Base-by-base conservation (phyloP, 257 asterid genomes). In the Cinchona pubescens region DNA sequence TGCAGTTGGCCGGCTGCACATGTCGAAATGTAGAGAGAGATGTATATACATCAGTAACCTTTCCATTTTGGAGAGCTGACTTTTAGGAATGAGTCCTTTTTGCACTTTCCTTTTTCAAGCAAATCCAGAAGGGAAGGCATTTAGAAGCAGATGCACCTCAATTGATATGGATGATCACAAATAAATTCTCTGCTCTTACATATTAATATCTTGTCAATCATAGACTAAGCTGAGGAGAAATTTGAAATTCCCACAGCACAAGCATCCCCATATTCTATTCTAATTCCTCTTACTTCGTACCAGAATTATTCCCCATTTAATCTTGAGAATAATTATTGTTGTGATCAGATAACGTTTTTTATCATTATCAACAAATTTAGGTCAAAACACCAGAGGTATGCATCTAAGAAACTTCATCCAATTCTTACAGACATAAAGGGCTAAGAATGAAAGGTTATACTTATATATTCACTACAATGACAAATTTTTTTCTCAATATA, bases 1-100 rank as follows among this genome's bases (percentile, higher is more conserved):
- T 73, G 97, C 92, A 84, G 96, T 88, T 72, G 98, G 98, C 40
- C 98, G 97, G 80, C 98, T 93, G 92, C 85, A 83, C 56, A 85
- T 74, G 72, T 73, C 46, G 72, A 29, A 70, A 72, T 70, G 67
- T 21, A 42, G 69, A 53, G n/a, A 15, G 64, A 72, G 69, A 66
- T 21, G 40, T 27, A 56, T 12, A 37, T 2, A 45, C 40, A 11
- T 13, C 42, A 72, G 25, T 45, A 40, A 56, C 0, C 3, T 55
- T 40, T 32, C n/a, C 42, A 29, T 35, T 34, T 37, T 56, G 18
- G 21, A n/a, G 30, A 0, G 37, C n/a, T 11, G 7, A 38, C 4
- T 29, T 19, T 15, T 14, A 49, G 53, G 32, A 70, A 30, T 32
- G 34, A 70, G 5, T 29, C n/a, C 30, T 19, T 37, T 58, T 30